These are phyloP conservation scores for Fusarium liriodendri DNA, from an alignment of 2,329 filamentous ascomycete genomes.

Conservation along the genomic window DNA sequence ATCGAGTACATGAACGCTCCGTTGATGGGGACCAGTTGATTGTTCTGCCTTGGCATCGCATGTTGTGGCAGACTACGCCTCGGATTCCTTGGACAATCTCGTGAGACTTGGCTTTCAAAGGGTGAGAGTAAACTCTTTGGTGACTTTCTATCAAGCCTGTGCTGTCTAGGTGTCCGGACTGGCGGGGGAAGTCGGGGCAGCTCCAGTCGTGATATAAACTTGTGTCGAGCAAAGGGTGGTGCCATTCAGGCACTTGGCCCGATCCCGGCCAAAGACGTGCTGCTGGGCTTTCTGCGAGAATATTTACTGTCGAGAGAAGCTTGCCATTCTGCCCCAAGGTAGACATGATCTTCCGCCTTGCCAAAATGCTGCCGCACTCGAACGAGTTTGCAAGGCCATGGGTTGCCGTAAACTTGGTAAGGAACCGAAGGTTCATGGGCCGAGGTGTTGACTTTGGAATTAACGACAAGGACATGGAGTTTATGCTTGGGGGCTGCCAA, in stretches of 20 bases:
- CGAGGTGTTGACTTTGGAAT: neutral
- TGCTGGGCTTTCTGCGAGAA: neutral
- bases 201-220: neutral
- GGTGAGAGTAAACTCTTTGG: neutral
- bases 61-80: neutral
- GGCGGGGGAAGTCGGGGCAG: neutral
- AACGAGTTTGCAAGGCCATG: constrained; percentile 19
- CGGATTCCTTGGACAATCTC: neutral
- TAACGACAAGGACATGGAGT: neutral
- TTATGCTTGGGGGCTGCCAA: neutral
- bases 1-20: constrained; percentile 1
- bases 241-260: neutral
- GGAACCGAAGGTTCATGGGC: neutral
- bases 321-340: neutral
- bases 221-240: neutral
- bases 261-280: neutral
- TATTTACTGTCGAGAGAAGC: neutral
- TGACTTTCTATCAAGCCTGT: neutral
- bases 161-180: neutral
- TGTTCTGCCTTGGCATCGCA: neutral
- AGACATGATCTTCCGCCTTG: neutral
- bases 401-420: constrained; percentile 8
- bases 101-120: neutral
- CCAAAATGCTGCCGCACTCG: neutral
- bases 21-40: neutral